phyloP scores from a whole-genome alignment of 148 eudicot species.

The Rhododendron ferrugineum region DNA sequence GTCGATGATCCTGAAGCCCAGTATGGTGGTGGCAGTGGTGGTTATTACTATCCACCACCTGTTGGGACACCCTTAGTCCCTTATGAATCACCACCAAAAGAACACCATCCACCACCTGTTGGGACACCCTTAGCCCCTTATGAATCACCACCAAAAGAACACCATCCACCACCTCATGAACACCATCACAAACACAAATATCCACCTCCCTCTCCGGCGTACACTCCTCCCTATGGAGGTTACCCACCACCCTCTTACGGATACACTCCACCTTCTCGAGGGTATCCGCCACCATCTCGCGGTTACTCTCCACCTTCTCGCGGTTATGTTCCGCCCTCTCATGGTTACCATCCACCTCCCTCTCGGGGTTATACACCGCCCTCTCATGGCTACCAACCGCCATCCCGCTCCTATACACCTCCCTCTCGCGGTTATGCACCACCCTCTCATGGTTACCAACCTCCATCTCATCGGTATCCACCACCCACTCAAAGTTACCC shows the following conservation, averaged over 20 bases:
- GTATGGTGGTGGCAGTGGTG: not conserved
- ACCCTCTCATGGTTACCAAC: not conserved
- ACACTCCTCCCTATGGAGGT: not conserved
- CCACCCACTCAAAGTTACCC: not conserved
- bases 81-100: not conserved
- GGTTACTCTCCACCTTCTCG: not conserved
- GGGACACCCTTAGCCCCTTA: constrained; percentile 3
- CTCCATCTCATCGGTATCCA: no score
- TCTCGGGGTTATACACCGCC: not conserved
- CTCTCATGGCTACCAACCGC: not conserved
- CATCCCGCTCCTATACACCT: no score
- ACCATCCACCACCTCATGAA: not conserved
- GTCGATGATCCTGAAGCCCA: not conserved
- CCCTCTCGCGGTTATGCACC: not conserved
- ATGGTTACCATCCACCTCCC: constrained; percentile 2
- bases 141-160: not conserved
- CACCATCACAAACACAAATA: not conserved
- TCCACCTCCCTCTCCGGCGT: not conserved
- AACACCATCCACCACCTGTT: not conserved
- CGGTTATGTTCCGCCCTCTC: not conserved
- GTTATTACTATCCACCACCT: constrained; percentile 4
- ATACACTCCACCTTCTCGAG: not conserved
- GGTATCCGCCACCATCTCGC: not conserved
- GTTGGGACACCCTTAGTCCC: not conserved
- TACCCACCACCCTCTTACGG: not conserved